Evolutionary conservation across 768 basidiomycete species (phyloP), one percentile per base, ranked within the genome.

Genomic region (Butyriboletus loyo): DNA sequence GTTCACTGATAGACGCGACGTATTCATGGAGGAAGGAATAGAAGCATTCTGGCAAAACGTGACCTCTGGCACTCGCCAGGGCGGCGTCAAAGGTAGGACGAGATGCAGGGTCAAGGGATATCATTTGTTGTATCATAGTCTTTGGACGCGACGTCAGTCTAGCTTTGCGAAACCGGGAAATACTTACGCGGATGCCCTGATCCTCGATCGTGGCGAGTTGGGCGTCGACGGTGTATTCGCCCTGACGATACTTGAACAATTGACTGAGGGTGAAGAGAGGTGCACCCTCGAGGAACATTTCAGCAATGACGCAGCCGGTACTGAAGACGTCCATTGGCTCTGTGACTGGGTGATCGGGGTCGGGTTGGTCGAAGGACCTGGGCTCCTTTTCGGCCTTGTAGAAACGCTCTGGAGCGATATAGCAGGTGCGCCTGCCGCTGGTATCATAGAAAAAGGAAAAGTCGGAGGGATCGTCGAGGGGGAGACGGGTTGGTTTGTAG

Each of bases 401-500:
- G 74, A 98, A 99, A 10, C 97, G 78, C 62, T 99, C 97, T 0
- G 97, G 97, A 0, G 97, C 97, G 53, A 99, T 76, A 64, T 98
- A 98, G 68, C 97, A 99, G 1, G 92, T 95, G 11, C 96, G 81
- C 7, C 93, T 78, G 2, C 92, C 92, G 13, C 92, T 93, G 5
- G 92, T 93, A 70, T 99, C 97, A 70, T 95, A 98, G 77, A 86
- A 99, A 76, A 94, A 97, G 5, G 94, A 95, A 70, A 98, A 99
- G 72, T 96, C 94, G 8, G 95, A 85, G 4, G 97, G 97, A 66
- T 98, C 95, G 64, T 99, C 93, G 39, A 98, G 80, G 0, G 97
- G 97, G 11, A 99, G 82, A 68, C 85, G 91, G 2, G 93, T 95
- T 0, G 95, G 97, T 67, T 99, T 99, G 80, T 91, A 95, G 7